Conservation (phyloP, 192 early-diverging fungal species). For the Coemansia sp. region DNA sequence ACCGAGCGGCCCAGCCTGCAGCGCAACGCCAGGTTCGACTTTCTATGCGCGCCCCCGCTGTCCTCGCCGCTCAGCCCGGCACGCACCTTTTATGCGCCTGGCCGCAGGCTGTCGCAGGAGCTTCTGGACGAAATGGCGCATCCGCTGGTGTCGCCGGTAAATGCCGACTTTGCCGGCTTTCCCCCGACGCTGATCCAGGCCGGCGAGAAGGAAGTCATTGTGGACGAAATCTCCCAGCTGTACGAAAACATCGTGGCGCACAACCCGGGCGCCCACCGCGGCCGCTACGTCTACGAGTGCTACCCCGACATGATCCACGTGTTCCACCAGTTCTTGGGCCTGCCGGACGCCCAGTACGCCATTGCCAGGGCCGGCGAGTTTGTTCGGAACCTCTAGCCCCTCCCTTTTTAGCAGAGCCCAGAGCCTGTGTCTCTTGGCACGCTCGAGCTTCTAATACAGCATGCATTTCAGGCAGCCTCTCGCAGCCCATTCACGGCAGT, state of each 20-base stretch:
- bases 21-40: slow-evolving; percentile 32
- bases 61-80: slow-evolving; percentile 22
- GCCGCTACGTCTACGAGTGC: slow-evolving; percentile 30
- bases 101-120: slow-evolving; percentile 17
- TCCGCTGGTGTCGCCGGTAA: slow-evolving; percentile 43
- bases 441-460: too few relatives aligned
- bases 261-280: slow-evolving; percentile 11
- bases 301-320: slow-evolving; percentile 48
- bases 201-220: slow-evolving; percentile 38
- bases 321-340: slow-evolving; percentile 40
- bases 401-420: too few relatives aligned
- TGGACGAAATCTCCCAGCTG: slow-evolving; percentile 38
- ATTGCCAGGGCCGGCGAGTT: slow-evolving; percentile 32
- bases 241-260: slow-evolving; percentile 26
- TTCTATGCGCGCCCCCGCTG: slow-evolving; percentile 15
- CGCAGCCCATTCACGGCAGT: slow-evolving; percentile 13
- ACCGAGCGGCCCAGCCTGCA: slow-evolving; percentile 15
- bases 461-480: too few relatives aligned
- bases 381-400: background rate
- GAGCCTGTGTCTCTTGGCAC: too few relatives aligned
- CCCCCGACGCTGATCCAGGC: slow-evolving; percentile 44
- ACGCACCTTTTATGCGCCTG: slow-evolving; percentile 40
- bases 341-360: slow-evolving; percentile 19
- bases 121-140: slow-evolving; percentile 31
- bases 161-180: slow-evolving; percentile 36